Base-by-base conservation (phyloP, 2,329 filamentous ascomycete species). In the Cladosporium colombiae region DNA sequence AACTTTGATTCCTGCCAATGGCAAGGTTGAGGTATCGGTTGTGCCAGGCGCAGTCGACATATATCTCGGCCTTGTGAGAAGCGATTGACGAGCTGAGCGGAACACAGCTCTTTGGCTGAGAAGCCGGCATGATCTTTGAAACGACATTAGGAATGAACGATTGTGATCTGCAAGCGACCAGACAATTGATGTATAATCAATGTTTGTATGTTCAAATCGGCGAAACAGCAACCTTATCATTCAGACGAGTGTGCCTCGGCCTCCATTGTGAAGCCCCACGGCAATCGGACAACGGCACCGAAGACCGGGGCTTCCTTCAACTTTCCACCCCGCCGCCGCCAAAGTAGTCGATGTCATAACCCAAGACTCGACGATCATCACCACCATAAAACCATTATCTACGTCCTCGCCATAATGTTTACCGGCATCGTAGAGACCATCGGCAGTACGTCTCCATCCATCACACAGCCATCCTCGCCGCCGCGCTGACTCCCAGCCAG, bases 371-470 rank as follows among this genome's bases (percentile, higher is more conserved):
- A 55, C 64, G 57, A 55, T 55, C 57, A 35, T 18, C 56, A 37
- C 35, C 59, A 66, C 29, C 59, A 66, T 21, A 31, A 23, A 35
- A 40, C 31, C 65, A 50, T 18, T 2, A 14, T 50, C 64, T 49
- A 27, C 56, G 33, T 37, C 31, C 40, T 46, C 40, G 16, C 62
- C 73, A 83, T 37, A 27, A 98, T 99, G 95, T 98, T 99, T 76
- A 98, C 95, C 66, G 95, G 95, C 72, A 91, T 97, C 68, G 91
- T 97, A 64, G 93, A 97, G 81, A 90, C 90, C 68, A 90, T 98
- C 70, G 95, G 95, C 82, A 93, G 94, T 96, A 82, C 80, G 89
- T 82, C 65, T 66, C 59, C 52, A 63, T 55, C 68, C 44, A 55
- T 44, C 56, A 23, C 46, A 35, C 58, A 66, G 72, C 70, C 69